A percentile compares a stretch with the other conserved stretches of the same genome.
Conservation (phyloP, 2,329 filamentous ascomycete genomes). For the Gnomoniopsis smithogilvyi region DNA sequence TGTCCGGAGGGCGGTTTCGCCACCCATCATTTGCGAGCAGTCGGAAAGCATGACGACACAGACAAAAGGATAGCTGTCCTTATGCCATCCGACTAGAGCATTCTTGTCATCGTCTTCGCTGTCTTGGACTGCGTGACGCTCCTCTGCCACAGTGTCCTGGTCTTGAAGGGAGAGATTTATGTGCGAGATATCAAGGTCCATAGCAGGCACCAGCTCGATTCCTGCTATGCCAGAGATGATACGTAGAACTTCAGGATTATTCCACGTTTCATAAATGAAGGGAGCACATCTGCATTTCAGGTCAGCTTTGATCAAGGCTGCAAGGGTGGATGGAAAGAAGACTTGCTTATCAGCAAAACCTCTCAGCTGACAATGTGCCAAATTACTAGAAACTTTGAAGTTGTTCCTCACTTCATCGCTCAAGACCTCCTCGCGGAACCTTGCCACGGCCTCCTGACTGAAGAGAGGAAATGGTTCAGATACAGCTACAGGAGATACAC, state of each 20-base stretch:
- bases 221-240: slow-evolving; percentile 51
- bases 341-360: slow-evolving; percentile 18
- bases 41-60: slow-evolving; percentile 67
- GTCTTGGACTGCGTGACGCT: slow-evolving; percentile 36
- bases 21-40: slow-evolving; percentile 59
- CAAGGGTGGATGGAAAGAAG: background rate
- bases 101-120: slow-evolving; percentile 47
- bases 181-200: slow-evolving; percentile 55
- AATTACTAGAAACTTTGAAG: slow-evolving; percentile 44
- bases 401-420: slow-evolving; percentile 53
- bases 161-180: slow-evolving; percentile 52
- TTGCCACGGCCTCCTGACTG: slow-evolving; percentile 55
- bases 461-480: slow-evolving; percentile 65
- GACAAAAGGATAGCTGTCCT: slow-evolving; percentile 65
- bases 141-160: slow-evolving; percentile 41
- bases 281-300: slow-evolving; percentile 43
- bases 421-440: slow-evolving; percentile 62
- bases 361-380: slow-evolving; percentile 16
- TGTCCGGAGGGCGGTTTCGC: slow-evolving; percentile 59
- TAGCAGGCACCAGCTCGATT: slow-evolving; percentile 49
- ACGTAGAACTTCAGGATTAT: slow-evolving; percentile 37
- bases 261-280: slow-evolving; percentile 56
- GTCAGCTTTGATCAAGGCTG: background rate
- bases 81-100: slow-evolving; percentile 61
- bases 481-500: slow-evolving; percentile 60